Evolutionary conservation across 441 rosid species (phyloP).

Genomic region (Lepidium campestre): DNA sequence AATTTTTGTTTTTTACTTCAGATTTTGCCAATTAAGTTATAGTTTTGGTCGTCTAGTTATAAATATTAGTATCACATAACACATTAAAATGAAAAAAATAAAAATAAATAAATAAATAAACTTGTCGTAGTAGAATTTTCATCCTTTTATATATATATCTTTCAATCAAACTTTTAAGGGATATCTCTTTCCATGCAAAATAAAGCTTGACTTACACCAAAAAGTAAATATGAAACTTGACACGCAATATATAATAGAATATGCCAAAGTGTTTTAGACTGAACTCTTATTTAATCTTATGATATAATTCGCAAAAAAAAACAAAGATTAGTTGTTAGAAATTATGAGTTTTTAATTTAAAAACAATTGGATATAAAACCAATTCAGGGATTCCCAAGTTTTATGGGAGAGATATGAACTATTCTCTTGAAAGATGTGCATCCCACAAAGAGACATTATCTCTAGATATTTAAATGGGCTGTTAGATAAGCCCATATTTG

Average conservation of each 20-base stretch:
- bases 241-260: constrained; percentile 1
- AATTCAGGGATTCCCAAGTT: no score
- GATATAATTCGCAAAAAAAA: no score
- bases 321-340: no score
- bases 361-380: no score
- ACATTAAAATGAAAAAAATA: not conserved
- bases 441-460: no score
- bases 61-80: not conserved
- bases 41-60: constrained; percentile 2
- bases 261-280: not conserved
- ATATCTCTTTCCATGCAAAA: constrained; percentile 6
- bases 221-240: not conserved
- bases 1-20: no score
- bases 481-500: no score
- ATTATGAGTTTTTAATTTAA: no score
- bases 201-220: not conserved
- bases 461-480: no score
- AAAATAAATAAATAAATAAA: not conserved
- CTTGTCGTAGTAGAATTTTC: constrained; percentile 17
- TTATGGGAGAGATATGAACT: no score
- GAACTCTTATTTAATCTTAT: no score
- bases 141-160: constrained; percentile 7
- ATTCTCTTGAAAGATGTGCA: no score
- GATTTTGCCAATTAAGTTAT: not conserved
- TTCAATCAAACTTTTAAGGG: not conserved